Evolutionary conservation across 164 flowering plant genomes (phyloP).

Genomic region (Chloranthus sessilifolius): DNA sequence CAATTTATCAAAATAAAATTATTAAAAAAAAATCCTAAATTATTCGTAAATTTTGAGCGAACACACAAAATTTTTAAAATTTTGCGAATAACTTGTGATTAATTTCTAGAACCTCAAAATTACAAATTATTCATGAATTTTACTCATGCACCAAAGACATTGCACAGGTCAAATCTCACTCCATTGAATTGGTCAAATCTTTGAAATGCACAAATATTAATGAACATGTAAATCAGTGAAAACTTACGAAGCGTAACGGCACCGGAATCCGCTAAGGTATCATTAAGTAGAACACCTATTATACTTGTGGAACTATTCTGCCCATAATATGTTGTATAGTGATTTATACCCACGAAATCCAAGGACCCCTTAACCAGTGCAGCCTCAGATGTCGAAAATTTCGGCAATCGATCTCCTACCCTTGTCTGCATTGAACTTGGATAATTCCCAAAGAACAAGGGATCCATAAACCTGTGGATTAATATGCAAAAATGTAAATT

Average conservation of each 20-base stretch:
- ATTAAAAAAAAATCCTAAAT: too few species aligned
- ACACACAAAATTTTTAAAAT: too few species aligned
- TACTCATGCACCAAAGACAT: too few species aligned
- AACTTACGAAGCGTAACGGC: constrained; percentile 72
- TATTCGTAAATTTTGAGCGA: too few species aligned
- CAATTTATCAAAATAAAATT: too few species aligned
- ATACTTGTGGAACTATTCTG: constrained; percentile 28
- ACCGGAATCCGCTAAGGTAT: constrained; percentile 70
- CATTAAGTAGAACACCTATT: constrained; percentile 47
- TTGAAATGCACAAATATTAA: background rate
- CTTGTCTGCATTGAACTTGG: constrained; percentile 76
- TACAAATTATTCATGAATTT: too few species aligned
- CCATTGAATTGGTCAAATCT: too few species aligned
- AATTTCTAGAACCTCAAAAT: too few species aligned
- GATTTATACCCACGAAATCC: constrained; percentile 93
- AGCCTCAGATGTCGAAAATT: constrained; percentile 45
- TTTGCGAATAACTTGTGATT: too few species aligned
- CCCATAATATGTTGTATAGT: constrained; percentile 88
- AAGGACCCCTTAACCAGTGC: constrained; percentile 63
- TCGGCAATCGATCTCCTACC: constrained; percentile 71
- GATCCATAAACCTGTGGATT: constrained; percentile 73
- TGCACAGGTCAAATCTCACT: too few species aligned
- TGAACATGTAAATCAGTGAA: background rate
- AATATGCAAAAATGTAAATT: background rate
- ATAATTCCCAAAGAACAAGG: constrained; percentile 74